Conservation (phyloP, 2,329 filamentous ascomycete species). For the Beauveria australis region DNA sequence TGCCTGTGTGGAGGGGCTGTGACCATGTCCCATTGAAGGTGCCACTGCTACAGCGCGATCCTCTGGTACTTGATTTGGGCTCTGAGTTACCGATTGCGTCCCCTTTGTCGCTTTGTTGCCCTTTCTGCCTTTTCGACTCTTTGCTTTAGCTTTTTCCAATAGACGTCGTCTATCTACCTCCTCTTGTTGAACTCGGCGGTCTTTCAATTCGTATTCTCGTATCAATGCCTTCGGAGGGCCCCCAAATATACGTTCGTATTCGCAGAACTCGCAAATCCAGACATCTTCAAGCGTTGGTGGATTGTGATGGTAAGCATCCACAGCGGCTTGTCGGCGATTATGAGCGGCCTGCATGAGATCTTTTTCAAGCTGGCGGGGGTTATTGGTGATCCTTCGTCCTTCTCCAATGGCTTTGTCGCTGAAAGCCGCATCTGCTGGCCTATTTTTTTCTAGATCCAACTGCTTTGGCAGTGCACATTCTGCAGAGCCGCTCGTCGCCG, state of each 20-base stretch:
- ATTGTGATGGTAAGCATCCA: slow-evolving; percentile 67
- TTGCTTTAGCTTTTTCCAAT: slow-evolving; percentile 89
- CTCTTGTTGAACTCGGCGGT: slow-evolving; percentile 73
- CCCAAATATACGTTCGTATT: slow-evolving; percentile 96
- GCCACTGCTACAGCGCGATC: slow-evolving; percentile 13
- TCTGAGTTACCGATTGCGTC: slow-evolving; percentile 13
- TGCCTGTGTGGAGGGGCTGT: slow-evolving; percentile 30
- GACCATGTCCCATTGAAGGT: slow-evolving; percentile 17
- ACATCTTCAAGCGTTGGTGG: slow-evolving; percentile 64
- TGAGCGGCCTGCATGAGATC: slow-evolving; percentile 68
- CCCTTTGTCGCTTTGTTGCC: slow-evolving; percentile 46
- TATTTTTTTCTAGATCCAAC: slow-evolving; percentile 10
- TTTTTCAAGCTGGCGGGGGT: slow-evolving; percentile 57
- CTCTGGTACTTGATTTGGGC: slow-evolving; percentile 18
- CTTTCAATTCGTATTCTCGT: slow-evolving; percentile 88
- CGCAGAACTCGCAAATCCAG: slow-evolving; percentile 97
- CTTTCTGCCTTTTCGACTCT: slow-evolving; percentile 85
- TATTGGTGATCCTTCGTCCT: slow-evolving; percentile 34
- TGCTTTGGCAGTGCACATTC: background rate
- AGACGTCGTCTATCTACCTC: slow-evolving; percentile 78
- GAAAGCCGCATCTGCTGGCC: slow-evolving; percentile 12
- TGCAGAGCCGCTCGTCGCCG: slow-evolving; percentile 19
- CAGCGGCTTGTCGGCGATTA: slow-evolving; percentile 68
- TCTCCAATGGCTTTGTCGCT: background rate
- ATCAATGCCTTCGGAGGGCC: slow-evolving; percentile 76